Evolutionary conservation across 495 filamentous ascomycete species (phyloP).

Genomic region (Tuber borchii): DNA sequence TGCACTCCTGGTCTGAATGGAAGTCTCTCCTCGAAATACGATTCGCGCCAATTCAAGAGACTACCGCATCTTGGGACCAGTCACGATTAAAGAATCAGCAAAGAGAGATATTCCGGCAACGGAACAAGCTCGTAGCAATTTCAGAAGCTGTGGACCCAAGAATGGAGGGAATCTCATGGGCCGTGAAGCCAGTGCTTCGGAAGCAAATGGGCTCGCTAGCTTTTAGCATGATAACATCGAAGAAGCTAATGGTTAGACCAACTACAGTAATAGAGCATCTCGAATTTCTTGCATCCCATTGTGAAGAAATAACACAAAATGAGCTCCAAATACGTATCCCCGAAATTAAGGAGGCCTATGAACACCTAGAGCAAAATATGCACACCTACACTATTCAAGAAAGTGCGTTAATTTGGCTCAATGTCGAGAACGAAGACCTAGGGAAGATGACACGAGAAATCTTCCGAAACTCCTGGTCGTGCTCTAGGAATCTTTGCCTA

Average conservation of each 20-base stretch:
- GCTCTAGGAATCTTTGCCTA: too few relatives aligned
- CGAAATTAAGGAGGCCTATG: slow-evolving; percentile 25
- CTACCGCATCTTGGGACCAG: not conserved
- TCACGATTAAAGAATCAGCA: not conserved
- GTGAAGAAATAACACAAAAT: slow-evolving; percentile 7
- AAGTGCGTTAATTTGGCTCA: not conserved
- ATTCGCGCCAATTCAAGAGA: slow-evolving; percentile 13
- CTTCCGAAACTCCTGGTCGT: too few relatives aligned
- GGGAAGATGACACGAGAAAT: too few relatives aligned
- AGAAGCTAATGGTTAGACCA: slow-evolving; percentile 8
- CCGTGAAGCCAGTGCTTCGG: slow-evolving; percentile 21
- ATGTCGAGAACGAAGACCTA: too few relatives aligned
- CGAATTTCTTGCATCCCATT: slow-evolving; percentile 6
- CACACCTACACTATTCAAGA: slow-evolving; percentile 3
- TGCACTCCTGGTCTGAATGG: slow-evolving; percentile 19
- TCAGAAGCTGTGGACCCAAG: slow-evolving; percentile 10
- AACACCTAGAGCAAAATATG: slow-evolving; percentile 20
- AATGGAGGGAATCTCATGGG: slow-evolving; percentile 28
- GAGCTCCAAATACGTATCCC: slow-evolving; percentile 21
- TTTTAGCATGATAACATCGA: slow-evolving; percentile 5
- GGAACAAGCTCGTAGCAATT: slow-evolving; percentile 13
- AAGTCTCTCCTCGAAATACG: slow-evolving; percentile 6
- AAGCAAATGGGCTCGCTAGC: slow-evolving; percentile 14
- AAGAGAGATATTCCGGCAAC: too few relatives aligned
- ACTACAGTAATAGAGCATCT: slow-evolving; percentile 20